Evolutionary conservation across 1,284 basidiomycete genomes (phyloP).

Genomic region (Ganoderma sinense): DNA sequence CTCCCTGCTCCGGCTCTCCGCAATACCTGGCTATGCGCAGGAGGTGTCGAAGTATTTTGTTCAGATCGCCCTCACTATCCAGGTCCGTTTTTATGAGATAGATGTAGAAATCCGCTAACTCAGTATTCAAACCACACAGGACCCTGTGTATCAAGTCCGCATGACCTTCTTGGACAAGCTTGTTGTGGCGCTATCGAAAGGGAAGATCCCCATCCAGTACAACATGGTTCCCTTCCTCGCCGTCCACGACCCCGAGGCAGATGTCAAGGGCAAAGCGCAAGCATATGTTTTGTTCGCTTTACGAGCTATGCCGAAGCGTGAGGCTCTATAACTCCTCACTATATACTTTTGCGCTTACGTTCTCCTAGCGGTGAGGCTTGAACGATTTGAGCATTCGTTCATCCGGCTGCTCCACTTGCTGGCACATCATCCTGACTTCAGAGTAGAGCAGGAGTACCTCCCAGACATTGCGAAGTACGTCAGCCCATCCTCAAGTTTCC

Average conservation of each 20-base stretch:
- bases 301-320: constrained; percentile 57
- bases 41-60: constrained; percentile 72
- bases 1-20: constrained; percentile 84
- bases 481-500: background rate
- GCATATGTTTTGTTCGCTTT: constrained; percentile 61
- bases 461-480: constrained; percentile 77
- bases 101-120: background rate
- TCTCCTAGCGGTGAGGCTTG: constrained; percentile 61
- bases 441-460: constrained; percentile 64
- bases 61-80: constrained; percentile 77
- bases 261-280: constrained; percentile 70
- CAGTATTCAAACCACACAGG: constrained; percentile 52
- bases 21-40: constrained; percentile 66
- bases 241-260: constrained; percentile 90
- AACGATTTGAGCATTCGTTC: constrained; percentile 83
- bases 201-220: constrained; percentile 76
- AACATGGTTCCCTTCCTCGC: constrained; percentile 89
- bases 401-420: constrained; percentile 88
- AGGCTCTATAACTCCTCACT: constrained; percentile 20
- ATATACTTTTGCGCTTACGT: background rate
- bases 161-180: constrained; percentile 82
- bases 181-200: constrained; percentile 62
- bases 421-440: constrained; percentile 95
- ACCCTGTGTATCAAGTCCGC: constrained; percentile 90
- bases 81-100: constrained; percentile 53